Base-by-base conservation (phyloP, 305 asterid species). In the Fraxinus sp. region DNA sequence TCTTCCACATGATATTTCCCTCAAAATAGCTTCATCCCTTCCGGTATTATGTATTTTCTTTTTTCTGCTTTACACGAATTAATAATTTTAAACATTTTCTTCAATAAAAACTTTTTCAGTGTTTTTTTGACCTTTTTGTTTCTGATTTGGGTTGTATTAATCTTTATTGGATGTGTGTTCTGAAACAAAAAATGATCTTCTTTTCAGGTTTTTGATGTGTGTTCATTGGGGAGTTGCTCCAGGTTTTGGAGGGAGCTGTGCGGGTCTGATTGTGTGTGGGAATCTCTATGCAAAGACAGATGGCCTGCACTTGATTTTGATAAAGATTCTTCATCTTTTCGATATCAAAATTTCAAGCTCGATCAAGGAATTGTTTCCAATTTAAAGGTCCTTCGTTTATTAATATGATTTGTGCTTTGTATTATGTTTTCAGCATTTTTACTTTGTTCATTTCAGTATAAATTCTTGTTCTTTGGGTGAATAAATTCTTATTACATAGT, bases 161-260 rank as follows among this genome's bases (percentile, higher is more conserved):
- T 77, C 9, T 35, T 85, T 82, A 39, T n/a, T 22, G 74, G 52
- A 57, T 33, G 49, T 84, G 89, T 84, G 82, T 72, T 85, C 79
- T 81, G 83, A 80, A 73, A 84, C 24, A 62, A 57, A 84, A 73
- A 36, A 44, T 10, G 7, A 74, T 76, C 52, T 55, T 85, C 80
- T 80, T 16, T 84, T 41, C 89, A 95, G 98, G 97, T 88, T 20
- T 49, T 82, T 77, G 98, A 94, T 85, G 89, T 93, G 62, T 95
- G 97, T 83, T 91, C 98, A 0, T 85, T 95, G 86, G 97, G 98
- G 14, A 87, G 98, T 76, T 95, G 98, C 82, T 95, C 97, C n/a
- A 91, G 92, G 89, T 93, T 90, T 77, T 95, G 98, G 98, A 83
- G 91, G 85, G 94, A 90, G 72, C 79, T 95, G 30, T 93, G 98